Evolutionary conservation across 371 early-diverging fungal species (phyloP).

Genomic region (Syncephalastrum contaminatum): DNA sequence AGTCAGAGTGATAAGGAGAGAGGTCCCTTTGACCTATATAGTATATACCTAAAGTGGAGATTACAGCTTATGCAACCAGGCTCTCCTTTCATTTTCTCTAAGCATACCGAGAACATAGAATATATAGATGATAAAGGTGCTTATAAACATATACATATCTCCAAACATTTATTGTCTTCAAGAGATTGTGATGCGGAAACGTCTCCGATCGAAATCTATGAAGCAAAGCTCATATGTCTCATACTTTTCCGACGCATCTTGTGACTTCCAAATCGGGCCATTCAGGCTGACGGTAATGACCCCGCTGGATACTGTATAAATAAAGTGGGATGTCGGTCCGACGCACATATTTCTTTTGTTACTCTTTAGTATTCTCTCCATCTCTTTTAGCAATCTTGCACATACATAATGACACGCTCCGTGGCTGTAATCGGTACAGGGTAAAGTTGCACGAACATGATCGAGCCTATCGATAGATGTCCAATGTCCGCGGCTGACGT

Average conservation of each 20-base stretch:
- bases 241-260: not conserved
- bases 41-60: too few species aligned
- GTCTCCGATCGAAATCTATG: not conserved
- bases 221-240: not conserved
- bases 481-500: not conserved
- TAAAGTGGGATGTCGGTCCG: not conserved
- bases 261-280: not conserved
- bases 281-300: slow-evolving; percentile 2
- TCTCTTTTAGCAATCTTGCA: not conserved
- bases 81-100: too few species aligned
- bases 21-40: too few species aligned
- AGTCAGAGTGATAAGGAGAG: not conserved
- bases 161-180: too few species aligned
- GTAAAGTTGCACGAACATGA: slow-evolving; percentile 5
- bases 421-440: slow-evolving; percentile 26
- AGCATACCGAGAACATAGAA: too few species aligned
- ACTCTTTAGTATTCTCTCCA: not conserved
- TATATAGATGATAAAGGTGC: too few species aligned
- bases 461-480: not conserved
- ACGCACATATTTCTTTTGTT: not conserved
- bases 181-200: not conserved
- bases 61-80: too few species aligned
- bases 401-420: not conserved
- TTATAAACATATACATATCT: too few species aligned
- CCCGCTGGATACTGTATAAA: not conserved